Evolutionary conservation across 257 asterid species (phyloP), one percentile per base, ranked within the genome.

Genomic region (Solanum lignicaule): DNA sequence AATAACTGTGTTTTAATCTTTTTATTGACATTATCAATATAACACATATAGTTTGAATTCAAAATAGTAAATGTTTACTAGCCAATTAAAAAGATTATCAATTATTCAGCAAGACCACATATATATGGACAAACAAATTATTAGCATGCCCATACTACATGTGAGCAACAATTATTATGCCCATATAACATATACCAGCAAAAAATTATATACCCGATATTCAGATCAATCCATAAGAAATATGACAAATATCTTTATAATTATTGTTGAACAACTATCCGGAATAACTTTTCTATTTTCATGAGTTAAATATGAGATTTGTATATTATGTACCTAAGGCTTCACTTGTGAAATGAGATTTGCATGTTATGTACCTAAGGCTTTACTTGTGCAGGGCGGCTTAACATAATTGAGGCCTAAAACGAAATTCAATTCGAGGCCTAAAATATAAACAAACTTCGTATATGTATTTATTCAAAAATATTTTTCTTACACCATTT

Each of bases 251-350:
- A 4, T 46, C 55, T 46, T 46, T 0, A 46, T 46, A 46, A 46
- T 0, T 46, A 46, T 13, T 46, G 55, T 0, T 46, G 15, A 46
- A 46, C 0, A 46, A 1, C 18, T 46, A 46, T 46, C 16, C 0
- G 0, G 13, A 46, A 46, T 46, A 46, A 46, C 55, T 46, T 13
- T 4, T 46, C 6, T 46, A 13, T 13, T 4, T 43, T 43, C 6
- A 39, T 7, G 46, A 39, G 46, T 39, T 39, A 39, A 9, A 39
- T 9, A 39, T 39, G 13, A 39, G 13, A 39, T 43, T 43, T 10
- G 52, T 1, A 13, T 43, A 43, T 43, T 43, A 12, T 43, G 18
- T 43, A 43, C 16, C 52, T 12, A 43, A 43, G 1, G 13, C 41
- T 38, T 38, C 10, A 39, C 12, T 9, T 39, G 12, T 39, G 43